Evolutionary conservation across 352 stramenopile species (phyloP).

Genomic region (Saprolegnia diclina): DNA sequence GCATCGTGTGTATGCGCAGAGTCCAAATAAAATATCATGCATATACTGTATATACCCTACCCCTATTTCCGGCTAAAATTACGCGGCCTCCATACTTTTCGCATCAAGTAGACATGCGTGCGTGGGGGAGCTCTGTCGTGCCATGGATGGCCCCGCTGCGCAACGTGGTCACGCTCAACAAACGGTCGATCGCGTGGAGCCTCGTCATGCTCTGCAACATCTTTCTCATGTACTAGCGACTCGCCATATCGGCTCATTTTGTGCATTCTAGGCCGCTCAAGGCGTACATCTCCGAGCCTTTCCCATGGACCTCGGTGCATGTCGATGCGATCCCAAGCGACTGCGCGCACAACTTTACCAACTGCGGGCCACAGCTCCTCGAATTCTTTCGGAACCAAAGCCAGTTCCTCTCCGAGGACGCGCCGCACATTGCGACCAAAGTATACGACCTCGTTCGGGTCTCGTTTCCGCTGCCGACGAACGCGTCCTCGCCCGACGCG

Average conservation of each 20-base stretch:
- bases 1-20: too few relatives aligned
- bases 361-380: background rate
- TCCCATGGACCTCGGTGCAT: background rate
- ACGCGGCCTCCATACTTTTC: too few relatives aligned
- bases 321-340: background rate
- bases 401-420: background rate
- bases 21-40: too few relatives aligned
- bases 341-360: background rate
- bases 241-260: background rate
- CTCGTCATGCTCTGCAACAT: background rate
- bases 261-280: conserved; percentile 9
- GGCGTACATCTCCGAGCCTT: conserved; percentile 4
- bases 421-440: background rate
- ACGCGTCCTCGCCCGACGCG: background rate
- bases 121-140: too few relatives aligned
- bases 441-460: background rate
- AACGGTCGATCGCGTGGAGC: too few relatives aligned
- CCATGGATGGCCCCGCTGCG: too few relatives aligned
- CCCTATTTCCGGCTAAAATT: too few relatives aligned
- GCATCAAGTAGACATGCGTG: too few relatives aligned
- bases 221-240: background rate
- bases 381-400: background rate
- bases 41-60: too few relatives aligned
- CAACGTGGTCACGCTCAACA: too few relatives aligned
- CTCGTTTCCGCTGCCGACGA: background rate